phyloP scores from a whole-genome alignment of 441 rosid genomes.

The Flueggea neowawraea region DNA sequence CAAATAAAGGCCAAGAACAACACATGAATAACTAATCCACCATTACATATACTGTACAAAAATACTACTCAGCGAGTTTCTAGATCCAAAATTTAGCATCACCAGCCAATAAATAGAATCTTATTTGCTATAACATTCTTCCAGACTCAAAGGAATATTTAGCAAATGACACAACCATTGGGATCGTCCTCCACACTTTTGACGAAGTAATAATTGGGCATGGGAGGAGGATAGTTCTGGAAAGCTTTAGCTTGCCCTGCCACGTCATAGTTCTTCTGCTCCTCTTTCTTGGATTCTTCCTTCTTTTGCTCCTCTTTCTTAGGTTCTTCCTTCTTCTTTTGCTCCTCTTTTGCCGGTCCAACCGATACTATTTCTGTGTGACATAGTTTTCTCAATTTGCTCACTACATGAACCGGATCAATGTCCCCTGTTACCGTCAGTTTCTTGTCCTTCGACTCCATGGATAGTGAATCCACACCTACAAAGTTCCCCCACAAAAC shows the following conservation, averaged over 20 bases:
- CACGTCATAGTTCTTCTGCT: conserved; percentile 18
- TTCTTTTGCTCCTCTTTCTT: conserved; percentile 31
- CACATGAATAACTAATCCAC: not conserved
- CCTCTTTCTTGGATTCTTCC: conserved; percentile 39
- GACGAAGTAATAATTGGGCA: conserved; percentile 12
- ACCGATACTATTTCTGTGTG: conserved; percentile 42
- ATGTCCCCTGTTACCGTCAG: conserved; percentile 52
- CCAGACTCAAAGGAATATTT: not conserved
- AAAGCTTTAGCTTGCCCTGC: conserved; percentile 16
- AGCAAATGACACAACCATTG: conserved; percentile 44
- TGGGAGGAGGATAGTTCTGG: conserved; percentile 21
- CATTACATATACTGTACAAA: not conserved
- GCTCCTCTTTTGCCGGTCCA: conserved; percentile 60
- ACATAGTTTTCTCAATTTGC: conserved; percentile 56
- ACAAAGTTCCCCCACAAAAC: not conserved
- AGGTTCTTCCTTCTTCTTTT: conserved; percentile 55
- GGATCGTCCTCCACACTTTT: conserved; percentile 43
- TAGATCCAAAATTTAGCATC: not conserved
- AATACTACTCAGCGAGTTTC: not conserved
- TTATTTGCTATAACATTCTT: not conserved
- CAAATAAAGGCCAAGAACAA: not conserved
- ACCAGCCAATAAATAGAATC: not conserved
- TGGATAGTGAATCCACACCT: conserved; percentile 55
- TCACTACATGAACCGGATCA: conserved; percentile 40
- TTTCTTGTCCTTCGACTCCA: conserved; percentile 58